Evolutionary conservation across 106 monocot species (phyloP).

Genomic region (Gastrodia elata): DNA sequence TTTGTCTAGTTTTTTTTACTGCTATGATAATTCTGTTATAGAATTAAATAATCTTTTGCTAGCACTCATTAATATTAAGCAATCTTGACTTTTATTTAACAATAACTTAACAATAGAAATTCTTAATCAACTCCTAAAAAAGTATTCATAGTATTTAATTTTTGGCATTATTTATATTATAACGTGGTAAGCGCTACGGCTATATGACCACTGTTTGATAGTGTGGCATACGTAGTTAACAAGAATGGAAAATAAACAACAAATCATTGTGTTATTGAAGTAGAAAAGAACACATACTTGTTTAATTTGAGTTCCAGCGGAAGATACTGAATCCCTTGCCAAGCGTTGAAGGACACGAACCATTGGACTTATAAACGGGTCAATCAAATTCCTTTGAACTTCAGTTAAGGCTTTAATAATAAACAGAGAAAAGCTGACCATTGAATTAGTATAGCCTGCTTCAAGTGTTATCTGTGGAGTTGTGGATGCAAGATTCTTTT

Average conservation of each 20-base stretch:
- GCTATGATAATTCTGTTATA: no score
- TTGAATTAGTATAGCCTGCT: slow-evolving; percentile 58
- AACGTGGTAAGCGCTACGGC: no score
- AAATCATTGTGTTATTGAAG: not conserved
- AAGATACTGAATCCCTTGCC: slow-evolving; percentile 76
- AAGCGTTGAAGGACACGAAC: slow-evolving; percentile 94
- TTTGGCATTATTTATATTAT: no score
- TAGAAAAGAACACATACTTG: slow-evolving; percentile 38
- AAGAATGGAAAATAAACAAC: not conserved
- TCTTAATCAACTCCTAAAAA: no score
- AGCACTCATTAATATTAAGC: no score
- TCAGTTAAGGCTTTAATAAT: slow-evolving; percentile 67
- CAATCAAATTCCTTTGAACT: slow-evolving; percentile 78
- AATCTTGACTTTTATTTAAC: no score
- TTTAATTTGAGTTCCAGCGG: slow-evolving; percentile 58
- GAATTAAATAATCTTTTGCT: no score
- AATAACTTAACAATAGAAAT: no score
- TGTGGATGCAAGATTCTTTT: slow-evolving; percentile 88
- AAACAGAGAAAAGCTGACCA: slow-evolving; percentile 83
- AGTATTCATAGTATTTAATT: no score
- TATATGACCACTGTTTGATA: no score
- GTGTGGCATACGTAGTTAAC: no score
- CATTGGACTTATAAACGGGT: slow-evolving; percentile 66
- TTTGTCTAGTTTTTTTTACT: no score
- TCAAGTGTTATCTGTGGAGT: slow-evolving; percentile 87